A percentile compares a stretch with the other conserved stretches of the same genome.
phyloP scores from a whole-genome alignment of 2,329 filamentous ascomycete genomes.

The Beauveria scarabaeidicola region DNA sequence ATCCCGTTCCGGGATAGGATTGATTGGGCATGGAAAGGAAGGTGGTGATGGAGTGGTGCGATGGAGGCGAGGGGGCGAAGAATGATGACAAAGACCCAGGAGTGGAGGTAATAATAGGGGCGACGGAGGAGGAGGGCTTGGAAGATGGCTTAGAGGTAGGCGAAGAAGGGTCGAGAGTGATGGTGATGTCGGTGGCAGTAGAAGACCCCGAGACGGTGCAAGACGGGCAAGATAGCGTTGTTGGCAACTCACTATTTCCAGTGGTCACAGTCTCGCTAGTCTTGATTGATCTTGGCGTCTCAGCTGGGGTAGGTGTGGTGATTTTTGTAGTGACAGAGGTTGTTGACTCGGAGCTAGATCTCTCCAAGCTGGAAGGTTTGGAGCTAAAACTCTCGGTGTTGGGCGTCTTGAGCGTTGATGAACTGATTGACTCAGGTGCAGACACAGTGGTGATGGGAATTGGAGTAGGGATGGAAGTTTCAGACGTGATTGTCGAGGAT shows the following conservation, averaged over 20 bases:
- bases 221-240: constrained; percentile 6
- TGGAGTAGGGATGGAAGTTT: neutral
- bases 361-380: neutral
- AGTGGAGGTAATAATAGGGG: neutral
- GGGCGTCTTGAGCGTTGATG: neutral
- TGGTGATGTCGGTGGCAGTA: constrained; percentile 3
- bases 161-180: constrained; percentile 2
- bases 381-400: neutral
- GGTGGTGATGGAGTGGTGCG: constrained; percentile 3
- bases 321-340: neutral
- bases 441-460: neutral
- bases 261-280: constrained; percentile 5
- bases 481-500: neutral
- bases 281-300: neutral
- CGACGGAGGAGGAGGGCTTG: too few relatives aligned
- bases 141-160: neutral
- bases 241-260: constrained; percentile 4
- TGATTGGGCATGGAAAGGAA: constrained; percentile 5
- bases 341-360: constrained; percentile 2
- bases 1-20: neutral
- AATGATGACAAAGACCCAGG: neutral
- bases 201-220: neutral
- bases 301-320: neutral
- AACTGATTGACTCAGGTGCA: neutral
- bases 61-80: neutral